These are phyloP conservation scores for Penicillium turbatum DNA, from an alignment of 495 filamentous ascomycete genomes.

Conservation along the genomic window DNA sequence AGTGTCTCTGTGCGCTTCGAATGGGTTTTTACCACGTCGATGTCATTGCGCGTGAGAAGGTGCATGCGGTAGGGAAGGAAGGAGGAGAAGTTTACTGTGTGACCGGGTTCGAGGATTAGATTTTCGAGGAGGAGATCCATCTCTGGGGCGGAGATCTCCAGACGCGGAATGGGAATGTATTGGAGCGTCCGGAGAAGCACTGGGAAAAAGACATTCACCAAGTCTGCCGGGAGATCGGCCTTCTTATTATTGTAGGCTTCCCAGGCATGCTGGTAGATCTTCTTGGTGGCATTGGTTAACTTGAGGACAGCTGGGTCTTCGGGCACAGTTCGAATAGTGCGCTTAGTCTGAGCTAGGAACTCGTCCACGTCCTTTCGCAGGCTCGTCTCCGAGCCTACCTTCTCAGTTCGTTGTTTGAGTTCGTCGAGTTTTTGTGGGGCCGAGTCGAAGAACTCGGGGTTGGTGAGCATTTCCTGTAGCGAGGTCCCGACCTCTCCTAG, in stretches of 20 bases:
- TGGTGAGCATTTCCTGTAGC: conserved; percentile 76
- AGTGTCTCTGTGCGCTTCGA: conserved; percentile 62
- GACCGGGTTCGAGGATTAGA: conserved; percentile 82
- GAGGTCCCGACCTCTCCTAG: conserved; percentile 66
- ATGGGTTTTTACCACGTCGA: conserved; percentile 77
- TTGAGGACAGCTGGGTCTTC: conserved; percentile 67
- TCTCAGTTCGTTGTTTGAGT: conserved; percentile 61
- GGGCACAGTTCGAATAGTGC: conserved; percentile 61
- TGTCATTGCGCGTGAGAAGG: conserved; percentile 76
- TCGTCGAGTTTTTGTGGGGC: conserved; percentile 66
- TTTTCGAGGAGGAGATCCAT: conserved; percentile 87
- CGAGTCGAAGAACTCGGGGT: conserved; percentile 77
- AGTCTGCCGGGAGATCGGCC: conserved; percentile 66
- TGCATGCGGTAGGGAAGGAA: conserved; percentile 84
- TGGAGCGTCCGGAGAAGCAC: conserved; percentile 70
- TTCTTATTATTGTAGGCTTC: conserved; percentile 55
- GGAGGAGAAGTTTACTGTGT: conserved; percentile 76
- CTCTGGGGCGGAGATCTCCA: conserved; percentile 78
- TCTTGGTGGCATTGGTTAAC: conserved; percentile 57
- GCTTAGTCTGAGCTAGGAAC: conserved; percentile 63
- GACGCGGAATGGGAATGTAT: conserved; percentile 80
- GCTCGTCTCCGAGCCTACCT: conserved; percentile 57
- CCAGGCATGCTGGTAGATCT: conserved; percentile 63
- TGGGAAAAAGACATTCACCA: conserved; percentile 74
- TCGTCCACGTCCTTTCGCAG: conserved; percentile 70